Evolutionary conservation across 2,329 filamentous ascomycete species (phyloP).

Genomic region (Stromatinia cepivora): DNA sequence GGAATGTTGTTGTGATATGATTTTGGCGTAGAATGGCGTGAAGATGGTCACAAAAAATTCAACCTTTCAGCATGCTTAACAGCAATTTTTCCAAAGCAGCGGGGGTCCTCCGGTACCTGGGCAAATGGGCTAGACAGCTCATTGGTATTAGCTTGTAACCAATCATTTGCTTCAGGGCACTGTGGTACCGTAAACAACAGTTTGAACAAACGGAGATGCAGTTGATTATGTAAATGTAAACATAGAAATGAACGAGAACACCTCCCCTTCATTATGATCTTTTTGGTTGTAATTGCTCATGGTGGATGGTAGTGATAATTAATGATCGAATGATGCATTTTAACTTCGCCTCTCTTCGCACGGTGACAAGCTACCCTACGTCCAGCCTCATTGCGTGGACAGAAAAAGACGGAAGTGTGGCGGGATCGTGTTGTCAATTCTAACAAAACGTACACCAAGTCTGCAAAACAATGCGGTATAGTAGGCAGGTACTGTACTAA

Average conservation of each 20-base stretch:
- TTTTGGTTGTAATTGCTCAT: background rate
- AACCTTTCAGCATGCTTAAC: constrained; percentile 4
- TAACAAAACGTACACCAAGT: background rate
- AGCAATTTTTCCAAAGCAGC: background rate
- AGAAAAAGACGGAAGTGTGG: constrained; percentile 1
- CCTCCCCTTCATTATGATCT: too few relatives aligned
- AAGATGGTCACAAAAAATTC: background rate
- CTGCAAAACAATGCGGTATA: background rate
- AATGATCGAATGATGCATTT: background rate
- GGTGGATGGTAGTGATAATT: background rate
- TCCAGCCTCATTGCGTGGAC: constrained; percentile 9
- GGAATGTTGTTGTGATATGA: constrained; percentile 5
- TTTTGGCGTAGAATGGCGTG: constrained; percentile 3
- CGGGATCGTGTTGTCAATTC: background rate
- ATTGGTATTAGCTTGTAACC: constrained; percentile 6
- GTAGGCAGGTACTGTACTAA: background rate
- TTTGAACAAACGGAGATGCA: background rate
- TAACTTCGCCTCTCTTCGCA: background rate
- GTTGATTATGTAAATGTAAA: background rate
- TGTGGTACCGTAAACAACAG: background rate
- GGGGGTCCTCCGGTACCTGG: constrained; percentile 1
- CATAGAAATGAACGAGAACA: background rate
- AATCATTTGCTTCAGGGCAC: constrained; percentile 9
- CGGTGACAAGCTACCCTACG: background rate
- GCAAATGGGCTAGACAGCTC: background rate